Base-by-base conservation (phyloP, 345 rosid species). In the Hypericum perforatum region DNA sequence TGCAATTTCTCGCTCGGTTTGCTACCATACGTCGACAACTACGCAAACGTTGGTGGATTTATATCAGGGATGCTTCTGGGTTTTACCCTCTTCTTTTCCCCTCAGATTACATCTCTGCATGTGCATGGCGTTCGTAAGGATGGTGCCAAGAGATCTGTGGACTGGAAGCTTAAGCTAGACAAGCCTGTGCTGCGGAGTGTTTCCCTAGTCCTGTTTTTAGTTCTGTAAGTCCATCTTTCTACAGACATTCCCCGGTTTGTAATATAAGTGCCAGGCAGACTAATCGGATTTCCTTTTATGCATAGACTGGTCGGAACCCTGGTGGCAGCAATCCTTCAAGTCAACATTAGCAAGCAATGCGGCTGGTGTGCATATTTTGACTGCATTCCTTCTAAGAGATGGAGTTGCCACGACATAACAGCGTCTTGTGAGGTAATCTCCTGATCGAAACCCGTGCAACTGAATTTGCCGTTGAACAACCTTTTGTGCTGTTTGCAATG, bases 1-100 rank as follows among this genome's bases (percentile, higher is more conserved):
- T 65, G 75, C 66, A 84, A 91, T 64, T 70, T 82, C 54, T 64
- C 69, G 57, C 61, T 84, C 46, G 89, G 98, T 16, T 74, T 91
- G 74, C 82, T 90, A 36, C 96, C 95, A 38, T 78, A 66, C 52
- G 49, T 76, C 37, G 82, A 71, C 74, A 91, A 82, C 57, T 86
- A 82, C 53, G 73, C 94, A 11, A 84, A 70, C 68, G 74, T 81
- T 47, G 98, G 91, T 14, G 95, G 94, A 43, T 70, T 91, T 60
- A 41, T 82, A 43, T 77, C 95, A 11, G 96, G 96, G 53, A 44
- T 76, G 41, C 79, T 86, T 41, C 87, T 90, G 41, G 98, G 98
- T 37, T 66, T 86, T 48, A 79, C 64, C 45, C 71, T 87, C 60
- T 37, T 86, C 41, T 78, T 73, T 69, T 70, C 79, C 16, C 96